Base-by-base conservation (phyloP, 257 asterid genomes). In the Jaltomata sinuosa region DNA sequence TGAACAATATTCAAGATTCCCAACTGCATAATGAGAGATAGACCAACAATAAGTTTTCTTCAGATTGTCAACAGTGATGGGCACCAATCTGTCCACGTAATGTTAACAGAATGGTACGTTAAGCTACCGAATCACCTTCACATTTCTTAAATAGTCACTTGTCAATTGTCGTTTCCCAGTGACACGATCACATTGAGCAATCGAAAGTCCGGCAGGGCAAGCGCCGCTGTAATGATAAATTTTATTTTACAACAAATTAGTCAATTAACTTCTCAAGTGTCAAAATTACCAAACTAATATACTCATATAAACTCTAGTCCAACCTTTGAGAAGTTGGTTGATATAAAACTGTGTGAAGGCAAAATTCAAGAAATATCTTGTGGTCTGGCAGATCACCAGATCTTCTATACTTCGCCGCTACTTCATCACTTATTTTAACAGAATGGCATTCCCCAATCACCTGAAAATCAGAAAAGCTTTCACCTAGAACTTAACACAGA, bases 361-460 rank as follows among this genome's bases (percentile, higher is more conserved):
- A 91, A 91, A 93, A 96, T 55, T 96, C 99, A 80, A 94, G 92
- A 89, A 96, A 92, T 89, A 91, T 92, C 85, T 91, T 91, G 50
- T 84, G 88, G 84, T 93, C 97, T 85, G 89, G 94, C n/a, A 94
- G 91, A 86, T 90, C 94, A 79, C 87, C 89, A 62, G 90, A 76
- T 81, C 78, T 64, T 88, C 85, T 94, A 86, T 93, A 96, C 82
- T 84, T 92, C 72, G 83, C 89, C 72, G 90, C 90, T 87, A 93
- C 86, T 83, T 88, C 94, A 77, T 94, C 97, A 78, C 88, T 85
- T 86, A 91, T 87, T 88, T 89, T 88, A 88, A 90, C 88, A 82
- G 94, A 84, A 92, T 94, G 94, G 87, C 97, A 93, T 87, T 96
- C 98, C 5, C 99, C 97, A 91, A 96, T 93, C 84, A 94, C 97